phyloP scores from a whole-genome alignment of 306 rosid genomes.

The Inga laurina region DNA sequence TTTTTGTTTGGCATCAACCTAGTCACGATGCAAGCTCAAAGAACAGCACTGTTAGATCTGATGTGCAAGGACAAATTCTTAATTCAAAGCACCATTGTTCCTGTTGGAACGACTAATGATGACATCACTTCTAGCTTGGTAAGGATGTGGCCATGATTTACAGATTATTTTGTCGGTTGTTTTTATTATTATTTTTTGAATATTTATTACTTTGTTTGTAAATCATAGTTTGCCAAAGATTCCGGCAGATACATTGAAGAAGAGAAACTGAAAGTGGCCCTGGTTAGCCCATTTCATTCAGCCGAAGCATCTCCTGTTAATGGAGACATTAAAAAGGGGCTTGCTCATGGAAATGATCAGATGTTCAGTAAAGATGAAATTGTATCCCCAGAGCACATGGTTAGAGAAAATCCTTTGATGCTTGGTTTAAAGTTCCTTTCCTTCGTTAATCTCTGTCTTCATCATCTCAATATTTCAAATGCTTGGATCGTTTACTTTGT shows the following conservation, averaged over 20 bases:
- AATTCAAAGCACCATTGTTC: slow-evolving; percentile 77
- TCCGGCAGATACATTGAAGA: slow-evolving; percentile 69
- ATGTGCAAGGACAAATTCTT: slow-evolving; percentile 89
- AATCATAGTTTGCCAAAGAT: slow-evolving; percentile 74
- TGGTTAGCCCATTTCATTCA: slow-evolving; percentile 57
- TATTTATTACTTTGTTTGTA: slow-evolving; percentile 21
- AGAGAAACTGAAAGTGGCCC: slow-evolving; percentile 75
- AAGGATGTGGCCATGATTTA: slow-evolving; percentile 34
- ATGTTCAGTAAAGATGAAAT: slow-evolving; percentile 40
- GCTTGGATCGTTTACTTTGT: slow-evolving; percentile 29
- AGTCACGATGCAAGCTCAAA: slow-evolving; percentile 89
- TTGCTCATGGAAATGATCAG: slow-evolving; percentile 45
- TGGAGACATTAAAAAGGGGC: slow-evolving; percentile 52
- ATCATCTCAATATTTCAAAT: slow-evolving; percentile 31
- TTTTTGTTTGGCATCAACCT: slow-evolving; percentile 33
- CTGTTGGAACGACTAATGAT: slow-evolving; percentile 58
- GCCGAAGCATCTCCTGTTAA: slow-evolving; percentile 56
- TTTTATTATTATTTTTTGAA: slow-evolving; percentile 29
- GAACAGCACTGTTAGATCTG: slow-evolving; percentile 56
- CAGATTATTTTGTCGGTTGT: background rate
- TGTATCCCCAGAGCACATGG: slow-evolving; percentile 42
- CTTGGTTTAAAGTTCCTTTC: slow-evolving; percentile 28
- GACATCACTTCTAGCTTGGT: slow-evolving; percentile 80
- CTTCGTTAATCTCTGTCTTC: slow-evolving; percentile 21
- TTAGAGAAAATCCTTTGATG: slow-evolving; percentile 44